Evolutionary conservation across 495 filamentous ascomycete genomes (phyloP).

Genomic region (Daldinia vernicosa): DNA sequence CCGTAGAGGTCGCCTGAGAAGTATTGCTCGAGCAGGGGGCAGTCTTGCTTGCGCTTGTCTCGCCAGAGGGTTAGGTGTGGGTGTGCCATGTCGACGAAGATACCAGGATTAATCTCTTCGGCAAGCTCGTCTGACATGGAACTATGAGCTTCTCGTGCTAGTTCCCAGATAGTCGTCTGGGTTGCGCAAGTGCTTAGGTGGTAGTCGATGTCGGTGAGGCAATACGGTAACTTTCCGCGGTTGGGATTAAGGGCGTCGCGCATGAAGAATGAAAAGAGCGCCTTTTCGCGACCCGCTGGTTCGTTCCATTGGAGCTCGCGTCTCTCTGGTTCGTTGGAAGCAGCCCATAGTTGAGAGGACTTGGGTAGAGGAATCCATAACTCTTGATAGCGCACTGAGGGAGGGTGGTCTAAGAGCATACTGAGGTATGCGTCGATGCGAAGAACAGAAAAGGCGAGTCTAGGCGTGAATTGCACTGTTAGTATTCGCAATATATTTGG

Average conservation of each 20-base stretch:
- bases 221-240: constrained; percentile 35
- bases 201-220: constrained; percentile 45
- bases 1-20: constrained; percentile 7
- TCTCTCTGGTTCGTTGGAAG: constrained; percentile 43
- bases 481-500: neutral
- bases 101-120: constrained; percentile 18
- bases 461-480: constrained; percentile 11
- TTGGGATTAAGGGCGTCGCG: constrained; percentile 38
- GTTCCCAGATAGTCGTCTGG: constrained; percentile 44
- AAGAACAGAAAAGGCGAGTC: constrained; percentile 46
- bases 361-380: constrained; percentile 47
- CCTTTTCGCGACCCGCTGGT: constrained; percentile 46
- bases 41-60: constrained; percentile 29
- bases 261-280: constrained; percentile 46
- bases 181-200: constrained; percentile 47
- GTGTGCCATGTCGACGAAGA: constrained; percentile 27
- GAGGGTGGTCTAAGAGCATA: constrained; percentile 45
- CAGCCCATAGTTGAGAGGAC: constrained; percentile 40
- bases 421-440: constrained; percentile 47
- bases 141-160: constrained; percentile 44
- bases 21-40: constrained; percentile 17
- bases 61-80: constrained; percentile 39
- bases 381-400: constrained; percentile 48
- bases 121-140: constrained; percentile 45
- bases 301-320: constrained; percentile 49